Evolutionary conservation across 805 yeast species (phyloP).

Genomic region (Saccharomycopsis olivae): DNA sequence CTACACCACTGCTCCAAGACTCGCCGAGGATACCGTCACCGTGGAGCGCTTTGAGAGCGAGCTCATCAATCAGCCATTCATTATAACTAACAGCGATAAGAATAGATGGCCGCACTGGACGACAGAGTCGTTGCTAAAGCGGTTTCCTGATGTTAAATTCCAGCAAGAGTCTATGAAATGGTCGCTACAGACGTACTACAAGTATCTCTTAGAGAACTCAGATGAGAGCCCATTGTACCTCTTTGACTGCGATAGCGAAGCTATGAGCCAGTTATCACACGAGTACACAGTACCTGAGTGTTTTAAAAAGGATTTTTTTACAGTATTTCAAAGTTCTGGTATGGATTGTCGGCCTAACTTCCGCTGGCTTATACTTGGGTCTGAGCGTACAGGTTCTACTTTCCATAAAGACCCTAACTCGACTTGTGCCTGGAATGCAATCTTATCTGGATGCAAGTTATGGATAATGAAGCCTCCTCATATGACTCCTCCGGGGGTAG

Average conservation of each 20-base stretch:
- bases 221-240: slow-evolving; percentile 84
- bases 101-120: slow-evolving; percentile 64
- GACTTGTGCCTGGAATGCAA: slow-evolving; percentile 87
- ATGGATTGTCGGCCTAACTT: slow-evolving; percentile 67
- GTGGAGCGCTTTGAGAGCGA: slow-evolving; percentile 34
- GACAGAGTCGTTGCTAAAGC: slow-evolving; percentile 32
- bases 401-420: slow-evolving; percentile 90
- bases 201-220: slow-evolving; percentile 47
- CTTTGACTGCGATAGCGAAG: slow-evolving; percentile 71
- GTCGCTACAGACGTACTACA: slow-evolving; percentile 50
- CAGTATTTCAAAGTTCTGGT: slow-evolving; percentile 29
- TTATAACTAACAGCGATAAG: slow-evolving; percentile 27
- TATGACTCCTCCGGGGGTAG: slow-evolving; percentile 75
- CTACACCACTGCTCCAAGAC: slow-evolving; percentile 25
- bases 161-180: slow-evolving; percentile 83
- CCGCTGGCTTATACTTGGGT: slow-evolving; percentile 87
- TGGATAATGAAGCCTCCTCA: slow-evolving; percentile 87
- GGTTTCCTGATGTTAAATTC: slow-evolving; percentile 54
- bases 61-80: slow-evolving; percentile 55
- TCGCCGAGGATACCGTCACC: slow-evolving; percentile 35
- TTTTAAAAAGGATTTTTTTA: slow-evolving; percentile 53
- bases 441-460: slow-evolving; percentile 60
- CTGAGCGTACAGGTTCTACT: slow-evolving; percentile 72
- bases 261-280: slow-evolving; percentile 44
- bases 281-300: slow-evolving; percentile 45